phyloP scores from a whole-genome alignment of 208 protist species.

The Trypanosoma platydactyli region DNA sequence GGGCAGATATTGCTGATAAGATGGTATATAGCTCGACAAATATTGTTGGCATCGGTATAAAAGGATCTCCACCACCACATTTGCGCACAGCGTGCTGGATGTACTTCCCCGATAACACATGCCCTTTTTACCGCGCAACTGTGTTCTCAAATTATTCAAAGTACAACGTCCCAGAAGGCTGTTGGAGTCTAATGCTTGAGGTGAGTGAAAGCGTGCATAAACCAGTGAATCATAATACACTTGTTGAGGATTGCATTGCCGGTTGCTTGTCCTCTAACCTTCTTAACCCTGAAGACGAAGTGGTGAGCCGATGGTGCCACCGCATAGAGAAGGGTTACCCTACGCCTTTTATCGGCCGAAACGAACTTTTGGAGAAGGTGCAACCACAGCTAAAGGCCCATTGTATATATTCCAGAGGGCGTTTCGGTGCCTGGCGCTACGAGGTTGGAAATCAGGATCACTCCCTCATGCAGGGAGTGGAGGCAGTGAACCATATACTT shows the following conservation, averaged over 20 bases:
- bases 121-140: constrained; percentile 77
- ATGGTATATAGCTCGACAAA: constrained; percentile 60
- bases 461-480: constrained; percentile 70
- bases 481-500: constrained; percentile 44
- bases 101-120: constrained; percentile 71
- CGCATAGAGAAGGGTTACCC: constrained; percentile 75
- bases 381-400: constrained; percentile 35
- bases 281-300: constrained; percentile 38
- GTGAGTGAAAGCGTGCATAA: constrained; percentile 42
- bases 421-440: constrained; percentile 74
- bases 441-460: constrained; percentile 79
- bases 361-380: constrained; percentile 48
- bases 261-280: constrained; percentile 39
- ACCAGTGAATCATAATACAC: constrained; percentile 33
- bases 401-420: constrained; percentile 60
- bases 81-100: constrained; percentile 70
- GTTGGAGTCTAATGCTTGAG: constrained; percentile 77
- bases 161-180: constrained; percentile 51
- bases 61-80: constrained; percentile 41
- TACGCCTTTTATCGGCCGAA: constrained; percentile 58
- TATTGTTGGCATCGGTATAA: constrained; percentile 69
- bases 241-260: constrained; percentile 54
- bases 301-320: constrained; percentile 58
- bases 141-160: constrained; percentile 77
- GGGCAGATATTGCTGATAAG: constrained; percentile 31